Conservation (phyloP, 768 basidiomycete species). For the Chalciporus piperatus region DNA sequence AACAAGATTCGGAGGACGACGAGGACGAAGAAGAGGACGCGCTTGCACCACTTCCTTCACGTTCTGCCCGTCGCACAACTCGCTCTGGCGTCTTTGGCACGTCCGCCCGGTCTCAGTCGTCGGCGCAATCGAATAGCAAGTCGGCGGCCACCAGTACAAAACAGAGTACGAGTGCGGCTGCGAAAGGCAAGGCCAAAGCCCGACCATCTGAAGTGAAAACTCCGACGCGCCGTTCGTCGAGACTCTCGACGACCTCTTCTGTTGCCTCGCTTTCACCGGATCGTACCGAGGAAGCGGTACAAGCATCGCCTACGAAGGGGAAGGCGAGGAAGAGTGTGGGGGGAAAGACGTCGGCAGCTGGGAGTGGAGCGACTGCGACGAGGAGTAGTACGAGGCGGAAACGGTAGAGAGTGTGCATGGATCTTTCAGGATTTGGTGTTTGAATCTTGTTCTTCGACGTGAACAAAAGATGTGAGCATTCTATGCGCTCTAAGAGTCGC, state of each 20-base stretch:
- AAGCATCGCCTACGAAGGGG: conserved; percentile 23
- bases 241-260: conserved; percentile 34
- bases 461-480: too few species aligned
- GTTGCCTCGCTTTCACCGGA: conserved; percentile 33
- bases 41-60: conserved; percentile 32
- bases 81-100: conserved; percentile 12
- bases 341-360: conserved; percentile 8
- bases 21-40: conserved; percentile 35
- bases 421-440: background rate
- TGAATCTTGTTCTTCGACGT: too few species aligned
- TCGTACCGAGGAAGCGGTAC: conserved; percentile 2
- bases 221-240: conserved; percentile 37
- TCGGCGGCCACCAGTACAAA: background rate
- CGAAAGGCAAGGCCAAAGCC: conserved; percentile 19
- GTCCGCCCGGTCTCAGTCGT: conserved; percentile 3
- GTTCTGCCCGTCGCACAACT: conserved; percentile 20
- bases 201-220: conserved; percentile 21
- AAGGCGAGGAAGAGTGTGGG: conserved; percentile 22
- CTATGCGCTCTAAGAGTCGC: too few species aligned
- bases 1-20: conserved; percentile 24
- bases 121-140: conserved; percentile 6
- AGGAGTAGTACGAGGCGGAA: conserved; percentile 34
- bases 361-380: conserved; percentile 16
- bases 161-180: background rate
- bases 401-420: conserved; percentile 10